Conservation (phyloP, 495 filamentous ascomycete genomes). For the Coniosporium apollinis region DNA sequence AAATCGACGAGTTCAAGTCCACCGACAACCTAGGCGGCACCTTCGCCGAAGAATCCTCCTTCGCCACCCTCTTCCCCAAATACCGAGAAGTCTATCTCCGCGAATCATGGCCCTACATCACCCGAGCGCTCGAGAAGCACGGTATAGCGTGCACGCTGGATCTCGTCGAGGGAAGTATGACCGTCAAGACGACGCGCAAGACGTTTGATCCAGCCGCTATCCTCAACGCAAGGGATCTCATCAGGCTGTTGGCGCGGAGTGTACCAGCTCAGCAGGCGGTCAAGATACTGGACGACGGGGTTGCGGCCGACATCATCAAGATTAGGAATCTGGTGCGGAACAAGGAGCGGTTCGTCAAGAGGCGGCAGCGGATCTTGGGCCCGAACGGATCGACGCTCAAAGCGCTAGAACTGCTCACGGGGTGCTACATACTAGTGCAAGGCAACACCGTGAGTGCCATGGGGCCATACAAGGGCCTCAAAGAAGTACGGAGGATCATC, state of each 20-base stretch:
- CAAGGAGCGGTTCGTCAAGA: conserved; percentile 94
- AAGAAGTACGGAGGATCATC: conserved; percentile 78
- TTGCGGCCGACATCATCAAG: conserved; percentile 88
- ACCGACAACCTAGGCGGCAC: conserved; percentile 73
- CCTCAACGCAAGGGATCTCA: conserved; percentile 83
- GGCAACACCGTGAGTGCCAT: conserved; percentile 90
- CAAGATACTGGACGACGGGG: conserved; percentile 82
- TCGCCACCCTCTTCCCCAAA: conserved; percentile 87
- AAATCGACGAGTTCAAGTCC: conserved; percentile 69
- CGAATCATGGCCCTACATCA: conserved; percentile 77
- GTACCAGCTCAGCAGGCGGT: conserved; percentile 87
- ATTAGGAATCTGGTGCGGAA: conserved; percentile 78
- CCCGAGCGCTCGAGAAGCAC: conserved; percentile 60
- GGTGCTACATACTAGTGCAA: conserved; percentile 89
- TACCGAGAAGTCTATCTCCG: conserved; percentile 91
- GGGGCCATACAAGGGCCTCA: conserved; percentile 81
- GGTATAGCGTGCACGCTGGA: conserved; percentile 80
- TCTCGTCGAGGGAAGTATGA: conserved; percentile 91
- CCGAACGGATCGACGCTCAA: conserved; percentile 76
- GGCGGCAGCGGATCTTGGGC: conserved; percentile 80
- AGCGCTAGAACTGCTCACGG: conserved; percentile 85
- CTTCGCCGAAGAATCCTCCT: conserved; percentile 85
- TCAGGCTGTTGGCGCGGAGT: conserved; percentile 79
- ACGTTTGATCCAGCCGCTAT: conserved; percentile 92
- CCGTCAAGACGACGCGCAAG: conserved; percentile 84